Conservation (phyloP, 208 protist genomes). For the Herpetomonas tarakana region DNA sequence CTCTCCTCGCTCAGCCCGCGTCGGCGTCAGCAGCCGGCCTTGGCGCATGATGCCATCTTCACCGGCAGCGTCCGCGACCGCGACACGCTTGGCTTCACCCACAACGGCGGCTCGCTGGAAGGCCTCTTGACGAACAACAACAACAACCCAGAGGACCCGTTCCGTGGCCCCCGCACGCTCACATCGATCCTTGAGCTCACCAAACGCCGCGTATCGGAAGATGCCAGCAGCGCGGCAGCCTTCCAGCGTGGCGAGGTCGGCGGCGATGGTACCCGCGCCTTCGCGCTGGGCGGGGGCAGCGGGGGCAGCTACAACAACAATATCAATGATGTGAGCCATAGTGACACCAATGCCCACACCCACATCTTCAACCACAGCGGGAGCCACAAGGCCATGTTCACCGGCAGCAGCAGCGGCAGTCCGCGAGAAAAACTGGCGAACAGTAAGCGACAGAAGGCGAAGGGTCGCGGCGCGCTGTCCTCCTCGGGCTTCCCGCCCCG, state of each 20-base stretch:
- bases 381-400: too few relatives aligned
- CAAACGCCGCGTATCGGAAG: slow-evolving; percentile 7
- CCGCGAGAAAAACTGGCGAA: too few relatives aligned
- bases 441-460: too few relatives aligned
- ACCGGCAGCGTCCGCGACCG: not conserved
- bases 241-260: slow-evolving; percentile 6
- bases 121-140: not conserved
- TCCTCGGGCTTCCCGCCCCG: too few relatives aligned
- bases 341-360: too few relatives aligned
- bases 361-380: too few relatives aligned
- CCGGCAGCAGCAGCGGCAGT: too few relatives aligned
- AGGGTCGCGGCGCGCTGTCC: too few relatives aligned
- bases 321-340: slow-evolving; percentile 6
- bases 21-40: not conserved
- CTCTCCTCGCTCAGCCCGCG: not conserved
- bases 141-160: not conserved
- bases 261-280: slow-evolving; percentile 11
- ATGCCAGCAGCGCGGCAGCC: slow-evolving; percentile 8
- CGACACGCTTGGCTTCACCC: not conserved
- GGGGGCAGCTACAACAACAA: too few relatives aligned
- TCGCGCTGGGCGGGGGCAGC: slow-evolving; percentile 7
- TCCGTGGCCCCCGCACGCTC: not conserved
- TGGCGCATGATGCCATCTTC: too few relatives aligned
- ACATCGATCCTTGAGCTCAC: slow-evolving; percentile 9
- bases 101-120: not conserved